Conservation (phyloP, 1,284 basidiomycete species). For the Leccinum insolens region DNA sequence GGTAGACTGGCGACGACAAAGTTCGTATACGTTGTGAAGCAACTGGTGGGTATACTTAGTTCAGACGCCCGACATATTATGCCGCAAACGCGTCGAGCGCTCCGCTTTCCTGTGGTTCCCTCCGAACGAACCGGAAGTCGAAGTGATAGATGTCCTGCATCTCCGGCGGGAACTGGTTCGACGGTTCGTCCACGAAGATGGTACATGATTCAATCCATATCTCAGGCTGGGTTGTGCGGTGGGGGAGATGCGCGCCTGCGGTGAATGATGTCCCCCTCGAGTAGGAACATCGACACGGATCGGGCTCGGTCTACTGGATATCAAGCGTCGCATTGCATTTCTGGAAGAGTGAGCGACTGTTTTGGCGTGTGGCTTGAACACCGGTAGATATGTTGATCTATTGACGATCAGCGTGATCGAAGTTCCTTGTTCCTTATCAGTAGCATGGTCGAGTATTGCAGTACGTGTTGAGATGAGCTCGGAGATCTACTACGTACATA, state of each 20-base stretch:
- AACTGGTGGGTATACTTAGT: slow-evolving; percentile 5
- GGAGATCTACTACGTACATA: background rate
- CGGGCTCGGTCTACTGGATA: background rate
- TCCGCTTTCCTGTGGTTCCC: slow-evolving; percentile 20
- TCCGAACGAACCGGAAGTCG: slow-evolving; percentile 24
- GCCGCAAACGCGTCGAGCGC: slow-evolving; percentile 31
- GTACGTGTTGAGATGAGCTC: background rate
- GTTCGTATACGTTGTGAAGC: slow-evolving; percentile 21
- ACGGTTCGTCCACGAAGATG: slow-evolving; percentile 24
- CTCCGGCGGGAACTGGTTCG: no score
- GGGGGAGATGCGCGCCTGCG: background rate
- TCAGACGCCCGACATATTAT: slow-evolving; percentile 19
- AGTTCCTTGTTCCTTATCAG: background rate
- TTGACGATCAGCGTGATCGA: background rate
- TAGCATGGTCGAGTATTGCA: background rate
- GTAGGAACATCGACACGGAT: no score
- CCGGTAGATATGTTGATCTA: no score
- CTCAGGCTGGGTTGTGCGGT: background rate
- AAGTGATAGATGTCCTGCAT: slow-evolving; percentile 19
- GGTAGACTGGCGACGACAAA: slow-evolving; percentile 30
- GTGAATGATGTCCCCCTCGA: no score
- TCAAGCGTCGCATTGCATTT: slow-evolving; percentile 2
- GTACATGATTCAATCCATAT: slow-evolving; percentile 25
- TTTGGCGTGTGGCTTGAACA: no score
- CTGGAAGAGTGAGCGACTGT: slow-evolving; percentile 5